Evolutionary conservation across 73 alveolate species (phyloP).

Genomic region (Paramecium pentaurelia): DNA sequence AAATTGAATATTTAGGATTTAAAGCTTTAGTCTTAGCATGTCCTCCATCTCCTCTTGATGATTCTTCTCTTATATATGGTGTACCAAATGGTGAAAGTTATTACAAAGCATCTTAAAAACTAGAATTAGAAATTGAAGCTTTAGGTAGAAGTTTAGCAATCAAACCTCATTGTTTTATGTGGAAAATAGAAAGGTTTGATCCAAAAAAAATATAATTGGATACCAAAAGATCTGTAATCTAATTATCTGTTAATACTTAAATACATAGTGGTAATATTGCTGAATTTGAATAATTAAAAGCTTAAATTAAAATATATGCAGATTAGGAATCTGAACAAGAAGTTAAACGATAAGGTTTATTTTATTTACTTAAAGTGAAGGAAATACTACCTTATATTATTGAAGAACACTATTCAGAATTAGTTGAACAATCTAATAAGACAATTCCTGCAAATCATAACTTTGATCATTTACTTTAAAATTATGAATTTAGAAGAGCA

Average conservation of each 20-base stretch:
- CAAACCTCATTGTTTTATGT: slow-evolving; percentile 6
- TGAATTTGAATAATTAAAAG: slow-evolving; percentile 32
- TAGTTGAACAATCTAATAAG: not conserved
- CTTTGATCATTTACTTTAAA: not conserved
- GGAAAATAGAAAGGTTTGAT: not conserved
- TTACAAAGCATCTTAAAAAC: not conserved
- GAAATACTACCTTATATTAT: not conserved
- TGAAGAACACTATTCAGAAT: slow-evolving; percentile 4
- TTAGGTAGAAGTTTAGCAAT: slow-evolving; percentile 14
- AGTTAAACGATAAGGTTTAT: not conserved
- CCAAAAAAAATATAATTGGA: not conserved
- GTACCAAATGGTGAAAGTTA: not conserved
- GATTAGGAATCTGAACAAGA: not conserved
- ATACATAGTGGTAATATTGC: not conserved
- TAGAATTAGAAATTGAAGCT: slow-evolving; percentile 10
- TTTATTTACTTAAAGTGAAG: not conserved
- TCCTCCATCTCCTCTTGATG: slow-evolving; percentile 31
- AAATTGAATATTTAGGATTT: slow-evolving; percentile 20
- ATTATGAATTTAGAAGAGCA: slow-evolving; percentile 39
- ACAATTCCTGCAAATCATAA: not conserved
- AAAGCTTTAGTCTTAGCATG: slow-evolving; percentile 17
- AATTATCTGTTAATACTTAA: not conserved
- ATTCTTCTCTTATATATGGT: not conserved
- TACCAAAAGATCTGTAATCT: not conserved
- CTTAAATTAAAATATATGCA: not conserved